Evolutionary conservation across 345 rosid species (phyloP).

Genomic region (Viola odorata): DNA sequence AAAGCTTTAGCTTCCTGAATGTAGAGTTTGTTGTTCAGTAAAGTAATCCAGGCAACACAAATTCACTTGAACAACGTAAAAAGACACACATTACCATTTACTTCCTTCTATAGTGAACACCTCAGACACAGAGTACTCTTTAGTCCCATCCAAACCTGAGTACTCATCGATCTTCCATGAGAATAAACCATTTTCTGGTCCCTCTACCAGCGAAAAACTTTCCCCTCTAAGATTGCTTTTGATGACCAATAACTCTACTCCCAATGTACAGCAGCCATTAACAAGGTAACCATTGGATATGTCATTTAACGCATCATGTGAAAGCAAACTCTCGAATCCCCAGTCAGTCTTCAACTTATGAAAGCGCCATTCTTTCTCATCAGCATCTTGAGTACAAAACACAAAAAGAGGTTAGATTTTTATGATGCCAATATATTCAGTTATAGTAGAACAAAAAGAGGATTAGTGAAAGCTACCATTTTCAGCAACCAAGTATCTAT

Average conservation of each 20-base stretch:
- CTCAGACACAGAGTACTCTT: background rate
- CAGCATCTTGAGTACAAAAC: background rate
- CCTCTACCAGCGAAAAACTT: background rate
- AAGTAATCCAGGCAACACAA: background rate
- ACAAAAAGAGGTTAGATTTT: no score
- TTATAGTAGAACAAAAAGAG: no score
- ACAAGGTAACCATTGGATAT: conserved; percentile 5
- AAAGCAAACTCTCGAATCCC: background rate
- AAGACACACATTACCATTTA: background rate
- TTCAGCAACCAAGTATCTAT: background rate
- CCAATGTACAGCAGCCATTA: background rate
- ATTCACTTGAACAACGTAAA: background rate
- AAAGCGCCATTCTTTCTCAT: background rate
- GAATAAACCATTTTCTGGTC: background rate
- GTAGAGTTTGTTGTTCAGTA: background rate
- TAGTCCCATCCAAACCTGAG: background rate
- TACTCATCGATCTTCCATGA: background rate
- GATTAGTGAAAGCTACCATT: no score
- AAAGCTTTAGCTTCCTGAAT: background rate
- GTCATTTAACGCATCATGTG: background rate
- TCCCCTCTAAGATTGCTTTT: background rate
- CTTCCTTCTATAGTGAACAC: background rate
- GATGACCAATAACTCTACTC: background rate
- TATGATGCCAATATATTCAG: no score
- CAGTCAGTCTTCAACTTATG: background rate